These are phyloP conservation scores for Forsythia viridissima DNA, from an alignment of 257 asterid genomes.

Conservation along the genomic window DNA sequence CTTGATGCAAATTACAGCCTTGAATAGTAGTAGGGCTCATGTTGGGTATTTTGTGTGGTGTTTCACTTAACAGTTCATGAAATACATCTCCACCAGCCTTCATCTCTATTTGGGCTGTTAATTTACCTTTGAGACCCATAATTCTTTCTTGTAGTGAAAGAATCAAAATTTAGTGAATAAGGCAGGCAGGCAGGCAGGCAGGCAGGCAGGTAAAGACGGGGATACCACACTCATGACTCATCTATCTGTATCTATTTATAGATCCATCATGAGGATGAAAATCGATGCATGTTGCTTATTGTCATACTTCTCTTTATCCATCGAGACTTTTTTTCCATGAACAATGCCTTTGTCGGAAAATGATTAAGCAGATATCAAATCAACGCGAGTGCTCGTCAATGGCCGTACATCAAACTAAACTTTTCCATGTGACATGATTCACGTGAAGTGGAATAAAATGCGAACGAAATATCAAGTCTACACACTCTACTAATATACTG, in stretches of 20 bases:
- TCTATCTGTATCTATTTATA: neutral
- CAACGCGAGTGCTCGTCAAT: neutral
- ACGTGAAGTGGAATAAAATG: no score
- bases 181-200: neutral
- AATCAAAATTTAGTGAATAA: neutral
- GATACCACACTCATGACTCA: neutral
- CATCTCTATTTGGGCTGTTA: neutral
- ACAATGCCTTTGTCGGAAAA: no score
- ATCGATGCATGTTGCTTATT: neutral
- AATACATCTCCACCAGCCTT: neutral
- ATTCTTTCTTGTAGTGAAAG: neutral
- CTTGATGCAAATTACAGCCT: neutral
- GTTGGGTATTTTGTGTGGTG: neutral
- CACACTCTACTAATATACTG: no score
- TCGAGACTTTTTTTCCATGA: neutral
- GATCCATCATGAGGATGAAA: neutral
- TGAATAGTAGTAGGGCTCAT: neutral
- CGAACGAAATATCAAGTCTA: no score
- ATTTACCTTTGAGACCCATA: neutral
- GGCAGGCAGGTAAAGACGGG: neutral
- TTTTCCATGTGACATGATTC: no score
- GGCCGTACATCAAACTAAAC: neutral
- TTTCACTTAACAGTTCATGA: neutral
- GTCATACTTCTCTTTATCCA: neutral
- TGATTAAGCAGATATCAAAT: no score